phyloP scores from a whole-genome alignment of 768 basidiomycete genomes.

The Mycena polygramma region DNA sequence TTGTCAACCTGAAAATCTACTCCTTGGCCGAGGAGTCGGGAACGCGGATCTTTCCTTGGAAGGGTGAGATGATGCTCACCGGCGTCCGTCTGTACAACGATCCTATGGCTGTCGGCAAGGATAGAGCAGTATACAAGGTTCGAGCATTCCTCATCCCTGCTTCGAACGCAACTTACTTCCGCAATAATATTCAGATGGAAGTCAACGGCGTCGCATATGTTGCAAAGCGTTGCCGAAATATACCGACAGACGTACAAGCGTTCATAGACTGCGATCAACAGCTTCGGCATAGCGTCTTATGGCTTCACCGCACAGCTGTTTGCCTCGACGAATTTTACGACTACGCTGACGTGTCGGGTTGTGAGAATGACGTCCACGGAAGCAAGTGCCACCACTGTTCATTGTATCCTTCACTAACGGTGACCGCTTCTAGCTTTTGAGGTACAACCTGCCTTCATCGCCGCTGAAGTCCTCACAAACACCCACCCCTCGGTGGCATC shows the following conservation, averaged over 20 bases:
- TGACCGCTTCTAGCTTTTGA: not conserved
- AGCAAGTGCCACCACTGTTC: not conserved
- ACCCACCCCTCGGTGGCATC: not conserved
- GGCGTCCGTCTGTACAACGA: not conserved
- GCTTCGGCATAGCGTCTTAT: not conserved
- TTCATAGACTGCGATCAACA: not conserved
- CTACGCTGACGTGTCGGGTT: not conserved
- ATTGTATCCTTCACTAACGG: not conserved
- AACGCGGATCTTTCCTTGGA: not conserved
- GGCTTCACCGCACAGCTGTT: not conserved
- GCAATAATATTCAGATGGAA: not conserved
- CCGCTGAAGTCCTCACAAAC: not conserved
- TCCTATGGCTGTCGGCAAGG: not conserved
- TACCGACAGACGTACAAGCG: not conserved
- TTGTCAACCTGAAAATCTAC: not conserved
- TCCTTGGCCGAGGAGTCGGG: not conserved
- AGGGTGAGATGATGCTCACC: not conserved
- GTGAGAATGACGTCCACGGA: not conserved
- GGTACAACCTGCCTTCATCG: not conserved
- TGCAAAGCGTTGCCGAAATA: not conserved
- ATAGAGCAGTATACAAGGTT: conserved; percentile 1
- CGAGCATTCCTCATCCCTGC: not conserved
- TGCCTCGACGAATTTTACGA: not conserved
- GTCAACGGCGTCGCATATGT: not conserved
- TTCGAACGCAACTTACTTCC: not conserved